These are phyloP conservation scores for Chrysoporthe deuterocubensis DNA, from an alignment of 2,329 filamentous ascomycete species.

Conservation along the genomic window DNA sequence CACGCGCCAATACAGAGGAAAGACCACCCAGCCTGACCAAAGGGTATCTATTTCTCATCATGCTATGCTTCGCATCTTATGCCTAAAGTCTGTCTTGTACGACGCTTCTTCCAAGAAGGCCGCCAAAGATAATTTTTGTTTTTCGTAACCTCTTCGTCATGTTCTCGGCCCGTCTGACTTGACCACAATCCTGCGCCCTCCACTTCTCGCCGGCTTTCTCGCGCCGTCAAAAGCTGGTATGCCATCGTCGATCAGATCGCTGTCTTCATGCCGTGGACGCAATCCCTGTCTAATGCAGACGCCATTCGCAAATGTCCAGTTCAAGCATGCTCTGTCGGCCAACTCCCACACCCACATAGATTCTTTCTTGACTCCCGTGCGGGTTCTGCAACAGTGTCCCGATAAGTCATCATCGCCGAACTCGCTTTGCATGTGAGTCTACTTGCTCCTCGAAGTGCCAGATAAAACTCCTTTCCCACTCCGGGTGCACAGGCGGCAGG, in stretches of 20 bases:
- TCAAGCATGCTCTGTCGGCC: not conserved
- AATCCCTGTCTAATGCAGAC: conserved; percentile 13
- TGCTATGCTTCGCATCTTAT: conserved; percentile 11
- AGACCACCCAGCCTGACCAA: not conserved
- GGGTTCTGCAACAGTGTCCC: not conserved
- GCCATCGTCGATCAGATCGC: not conserved
- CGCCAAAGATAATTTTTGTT: not conserved
- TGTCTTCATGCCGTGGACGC: not conserved
- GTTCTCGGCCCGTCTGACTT: not conserved
- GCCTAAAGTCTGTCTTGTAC: not conserved
- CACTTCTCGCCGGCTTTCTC: not conserved
- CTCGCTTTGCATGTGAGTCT: not conserved
- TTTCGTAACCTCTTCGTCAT: not conserved
- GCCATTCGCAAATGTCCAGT: conserved; percentile 7
- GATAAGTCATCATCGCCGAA: not conserved
- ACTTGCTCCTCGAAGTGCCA: not conserved
- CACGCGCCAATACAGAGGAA: not conserved
- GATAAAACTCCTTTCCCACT: no score
- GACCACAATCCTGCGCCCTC: not conserved
- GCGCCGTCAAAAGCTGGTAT: not conserved
- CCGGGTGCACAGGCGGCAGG: not conserved
- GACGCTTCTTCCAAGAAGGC: not conserved
- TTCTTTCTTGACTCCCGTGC: not conserved
- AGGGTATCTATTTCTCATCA: conserved; percentile 16
- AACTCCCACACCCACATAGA: not conserved